Conservation (phyloP, 371 early-diverging fungal species). For the Synchytrium microbalum region DNA sequence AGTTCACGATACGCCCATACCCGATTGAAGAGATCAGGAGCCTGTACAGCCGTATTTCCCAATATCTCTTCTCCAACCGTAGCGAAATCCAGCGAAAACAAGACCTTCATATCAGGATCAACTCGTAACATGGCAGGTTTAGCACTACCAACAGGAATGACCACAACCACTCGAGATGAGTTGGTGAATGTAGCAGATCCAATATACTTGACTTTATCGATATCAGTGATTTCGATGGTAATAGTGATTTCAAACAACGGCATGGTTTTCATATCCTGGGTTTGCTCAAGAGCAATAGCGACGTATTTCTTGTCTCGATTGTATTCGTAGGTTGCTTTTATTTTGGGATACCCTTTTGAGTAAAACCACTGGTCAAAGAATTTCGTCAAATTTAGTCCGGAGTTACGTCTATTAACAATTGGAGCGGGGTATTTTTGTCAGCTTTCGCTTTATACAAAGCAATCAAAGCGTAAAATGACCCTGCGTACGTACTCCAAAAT, state of each 20-base stretch:
- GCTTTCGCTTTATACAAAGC: too few species aligned
- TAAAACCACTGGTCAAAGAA: conserved; percentile 60
- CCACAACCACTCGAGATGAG: conserved; percentile 10
- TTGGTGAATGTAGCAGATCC: conserved; percentile 25
- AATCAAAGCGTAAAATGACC: too few species aligned
- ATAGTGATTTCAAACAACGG: conserved; percentile 44
- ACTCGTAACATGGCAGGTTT: conserved; percentile 35
- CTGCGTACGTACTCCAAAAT: too few species aligned
- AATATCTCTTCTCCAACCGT: conserved; percentile 40
- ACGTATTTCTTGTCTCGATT: conserved; percentile 19
- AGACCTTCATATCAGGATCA: conserved; percentile 43
- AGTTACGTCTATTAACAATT: too few species aligned
- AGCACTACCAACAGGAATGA: conserved; percentile 14
- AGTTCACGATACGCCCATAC: conserved; percentile 43
- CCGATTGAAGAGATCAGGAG: conserved; percentile 23
- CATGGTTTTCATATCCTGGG: conserved; percentile 36
- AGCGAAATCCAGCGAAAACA: conserved; percentile 40
- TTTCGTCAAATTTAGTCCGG: conserved; percentile 45
- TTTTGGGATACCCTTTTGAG: conserved; percentile 46
- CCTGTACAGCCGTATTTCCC: conserved; percentile 30
- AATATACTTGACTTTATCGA: conserved; percentile 25
- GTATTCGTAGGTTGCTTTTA: conserved; percentile 38
- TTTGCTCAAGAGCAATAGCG: conserved; percentile 41
- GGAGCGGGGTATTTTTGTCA: too few species aligned
- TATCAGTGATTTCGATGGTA: conserved; percentile 40